Evolutionary conservation across 805 yeast genomes (phyloP).

Genomic region (Metschnikowia koreensis): DNA sequence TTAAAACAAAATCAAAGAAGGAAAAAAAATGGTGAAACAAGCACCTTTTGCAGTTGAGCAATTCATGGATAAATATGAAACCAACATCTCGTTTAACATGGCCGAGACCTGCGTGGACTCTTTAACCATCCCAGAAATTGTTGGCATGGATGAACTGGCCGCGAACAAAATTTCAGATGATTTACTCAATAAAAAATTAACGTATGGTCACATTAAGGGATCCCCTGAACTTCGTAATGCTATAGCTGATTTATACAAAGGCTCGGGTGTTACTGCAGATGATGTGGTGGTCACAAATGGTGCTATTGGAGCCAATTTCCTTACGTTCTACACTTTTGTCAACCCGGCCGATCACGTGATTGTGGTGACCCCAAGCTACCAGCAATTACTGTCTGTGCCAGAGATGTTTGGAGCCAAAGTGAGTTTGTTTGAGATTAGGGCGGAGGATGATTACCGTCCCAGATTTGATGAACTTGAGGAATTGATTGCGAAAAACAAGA

Average conservation of each 20-base stretch:
- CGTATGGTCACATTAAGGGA: conserved; percentile 50
- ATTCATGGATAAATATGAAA: conserved; percentile 53
- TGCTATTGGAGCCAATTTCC: conserved; percentile 55
- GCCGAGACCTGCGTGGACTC: conserved; percentile 56
- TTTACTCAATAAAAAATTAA: conserved; percentile 24
- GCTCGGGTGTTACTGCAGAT: conserved; percentile 23
- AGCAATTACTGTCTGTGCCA: conserved; percentile 50
- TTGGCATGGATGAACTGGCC: conserved; percentile 8
- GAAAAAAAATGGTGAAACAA: conserved; percentile 38
- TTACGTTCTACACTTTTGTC: conserved; percentile 43
- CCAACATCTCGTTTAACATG: conserved; percentile 36
- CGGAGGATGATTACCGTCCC: conserved; percentile 37
- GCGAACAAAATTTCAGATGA: conserved; percentile 11
- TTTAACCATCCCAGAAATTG: conserved; percentile 39
- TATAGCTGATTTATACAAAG: conserved; percentile 38
- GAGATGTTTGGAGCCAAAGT: conserved; percentile 38
- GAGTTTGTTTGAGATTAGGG: conserved; percentile 30
- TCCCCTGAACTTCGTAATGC: conserved; percentile 36
- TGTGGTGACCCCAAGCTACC: conserved; percentile 50
- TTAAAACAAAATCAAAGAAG: not conserved
- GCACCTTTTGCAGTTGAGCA: conserved; percentile 51
- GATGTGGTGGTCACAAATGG: conserved; percentile 52
- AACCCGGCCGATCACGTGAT: conserved; percentile 48
- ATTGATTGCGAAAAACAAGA: conserved; percentile 32
- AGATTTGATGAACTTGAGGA: conserved; percentile 30